Base-by-base conservation (phyloP, 73 alveolate species). In the Uronychia binucleata region DNA sequence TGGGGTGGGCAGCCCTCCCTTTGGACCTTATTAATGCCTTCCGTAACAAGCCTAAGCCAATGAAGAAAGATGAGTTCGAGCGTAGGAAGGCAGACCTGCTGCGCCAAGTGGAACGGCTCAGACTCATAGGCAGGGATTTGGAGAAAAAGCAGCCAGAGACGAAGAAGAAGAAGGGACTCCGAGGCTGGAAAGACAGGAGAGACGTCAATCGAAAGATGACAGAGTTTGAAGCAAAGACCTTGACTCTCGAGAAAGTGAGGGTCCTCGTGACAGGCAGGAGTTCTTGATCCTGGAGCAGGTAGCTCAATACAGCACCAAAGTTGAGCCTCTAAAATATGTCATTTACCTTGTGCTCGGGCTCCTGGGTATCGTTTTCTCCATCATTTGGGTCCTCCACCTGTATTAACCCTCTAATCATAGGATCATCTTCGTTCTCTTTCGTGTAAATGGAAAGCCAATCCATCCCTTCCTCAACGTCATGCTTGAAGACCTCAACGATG, bases 1-100 rank as follows among this genome's bases (percentile, higher is more conserved):
- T 96, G 28, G 99, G 99, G 19, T 86, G 94, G 29, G 79, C 90
- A 19, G 96, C 98, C 0, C 58, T 96, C 14, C 99, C 99, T 25
- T 67, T 96, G 5, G 99, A 94, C 77, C 75, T 94, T 30, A 96
- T 96, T 1, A 87, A 89, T 34, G 88, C 84, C 34, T 96, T 84
- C 84, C 67, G 94, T n/a, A 32, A 79, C 79, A 88, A 98, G 58
- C 99, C 99, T 0, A 86, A 75, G 31, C 88, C 87, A 34, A 75
- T 94, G 84, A 90, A 90, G 28, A 83, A 89, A 27, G 90, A 79
- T 30, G 95, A 96, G 77, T 90, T 93, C 59, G 75, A 75, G 0
- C 67, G 85, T 19, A 89, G 89, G 57, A 91, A 91, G 86, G 78
- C 75, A 26, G 80, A 81, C 28, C 79, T 96, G 5, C 85, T 86